Evolutionary conservation across 139 green algal species (phyloP), one percentile per base, ranked within the genome.

Genomic region (Gonium pectorale): DNA sequence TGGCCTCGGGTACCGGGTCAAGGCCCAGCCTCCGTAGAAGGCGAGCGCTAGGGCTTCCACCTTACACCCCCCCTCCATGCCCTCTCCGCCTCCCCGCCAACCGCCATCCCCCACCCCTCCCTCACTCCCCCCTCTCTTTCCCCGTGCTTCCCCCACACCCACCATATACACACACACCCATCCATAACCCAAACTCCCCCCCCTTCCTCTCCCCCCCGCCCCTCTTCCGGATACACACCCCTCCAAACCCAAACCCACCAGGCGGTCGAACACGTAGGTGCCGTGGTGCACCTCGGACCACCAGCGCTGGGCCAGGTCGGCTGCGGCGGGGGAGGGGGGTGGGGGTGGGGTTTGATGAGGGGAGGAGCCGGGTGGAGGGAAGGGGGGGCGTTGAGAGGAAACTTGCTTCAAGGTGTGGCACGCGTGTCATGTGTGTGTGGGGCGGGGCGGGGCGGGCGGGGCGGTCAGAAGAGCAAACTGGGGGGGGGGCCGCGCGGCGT

Each of bases 261-360:
- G 69, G 22, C 88, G 67, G 62, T 81, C 69, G 63, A 90, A 91
- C 4, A 86, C 46, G n/a, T 81, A 80, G 37, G 52, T 84, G 44
- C 81, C 87, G 24, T 86, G 78, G 0, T 80, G 71, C 17, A 91
- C 31, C 85, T 92, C 90, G 2, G 63, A 63, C 86, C 87, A 91
- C 60, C 70, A 90, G 38, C 85, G 78, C 43, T 56, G 43, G 11
- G 90, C 89, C 35, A 92, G 74, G 70, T 91, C 86, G 17, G 38
- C 83, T 86, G 68, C 2, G 38, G 46, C 26, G 6, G n/a, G 21
- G 19, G 13, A 31, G n/a, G n/a, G n/a, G n/a, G n/a, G n/a, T n/a
- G 44, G 15, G 31, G 13, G 69, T 2, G 41, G 24, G 9, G 68
- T 6, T 59, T 17, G 41, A 11, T 59, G 11, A 64, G 41, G 13